Evolutionary conservation across 2,329 filamentous ascomycete species (phyloP), one percentile per base, ranked within the genome.

Genomic region (Cadophora sp.): DNA sequence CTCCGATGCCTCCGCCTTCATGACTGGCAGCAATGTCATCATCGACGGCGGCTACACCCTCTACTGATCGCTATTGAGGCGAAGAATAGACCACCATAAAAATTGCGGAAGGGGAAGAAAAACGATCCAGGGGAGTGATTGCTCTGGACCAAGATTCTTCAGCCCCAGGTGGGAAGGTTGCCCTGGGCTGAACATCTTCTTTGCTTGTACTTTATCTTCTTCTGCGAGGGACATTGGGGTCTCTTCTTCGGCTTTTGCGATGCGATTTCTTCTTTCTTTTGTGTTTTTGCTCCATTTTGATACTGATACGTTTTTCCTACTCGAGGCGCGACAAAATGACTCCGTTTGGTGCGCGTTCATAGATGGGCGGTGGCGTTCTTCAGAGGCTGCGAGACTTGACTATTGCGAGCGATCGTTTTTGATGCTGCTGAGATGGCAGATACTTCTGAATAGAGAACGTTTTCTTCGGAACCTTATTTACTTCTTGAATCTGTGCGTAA

Each of bases 1-100:
- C 27, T 91, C 88, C 7, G 91, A 93, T 76, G 86, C 91, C 9
- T 91, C 87, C 50, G 82, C 83, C 73, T 94, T 92, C 83, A 92
- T 94, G 90, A 94, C 92, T 43, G 92, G 92, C 63, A 85, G 86
- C 77, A 91, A 93, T 82, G 85, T 77, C 60, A 70, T 76, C 62
- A 77, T 77, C 16, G 76, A 77, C 50, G 76, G 76, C 61, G 76
- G 76, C 27, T 77, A 77, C 68, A 76, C 75, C 27, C 72, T 77
- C 40, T 77, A 77, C 68, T 77, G 65, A 72, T 56, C 65, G 65
- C 59, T 62, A 43, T n/a, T 56, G 50, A 64, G 50, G 62, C 50
- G 51, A 48, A 40, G 62, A 27, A 37, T 9, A 6, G 46, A 27
- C 16, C 61, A 63, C 61, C 61, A 63, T 53, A 53, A 63, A 29